Evolutionary conservation across 495 filamentous ascomycete species (phyloP), one percentile per base, ranked within the genome.

Genomic region (Penicillium lividum): DNA sequence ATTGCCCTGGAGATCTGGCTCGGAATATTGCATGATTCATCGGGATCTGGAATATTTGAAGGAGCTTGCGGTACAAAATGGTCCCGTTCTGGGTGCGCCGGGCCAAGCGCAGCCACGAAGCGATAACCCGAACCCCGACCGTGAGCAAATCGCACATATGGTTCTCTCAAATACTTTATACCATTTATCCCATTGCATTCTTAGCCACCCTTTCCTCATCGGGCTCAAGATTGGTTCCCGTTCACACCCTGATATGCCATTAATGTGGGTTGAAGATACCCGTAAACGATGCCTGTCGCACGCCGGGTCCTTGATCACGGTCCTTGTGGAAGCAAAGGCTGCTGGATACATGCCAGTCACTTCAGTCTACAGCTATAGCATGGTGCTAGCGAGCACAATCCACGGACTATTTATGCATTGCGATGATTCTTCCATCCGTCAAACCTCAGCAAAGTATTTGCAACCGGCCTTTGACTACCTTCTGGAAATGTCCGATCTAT

Each of bases 191-290:
- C 62, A 67, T 38, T 73, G 70, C 51, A 62, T 71, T 34, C 55
- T 73, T n/a, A 60, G 61, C 15, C 70, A 73, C 52, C 70, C 68
- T 4, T 68, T 71, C 44, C 55, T 69, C 0, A 59, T 73, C 5
- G 55, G 55, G 4, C 18, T 55, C 6, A 64, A 66, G 22, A 29
- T 66, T 15, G 55, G 62, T 30, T 52, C 51, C 3, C 22, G 18
- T 29, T 11, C 8, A 29, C 11, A 16, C 29, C 46, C 33, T 18
- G 52, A 60, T 16, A 62, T 58, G 16, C 57, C 65, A 2, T n/a
- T 54, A 3, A 9, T 51, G 9, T 64, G 61, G 63, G 15, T 66
- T 7, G 54, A 62, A 31, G 58, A 59, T 7, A 48, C 62, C 0
- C 53, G 57, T 25, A 47, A 33, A 15, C 53, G 46, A 10, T 54